phyloP scores from a whole-genome alignment of 495 filamentous ascomycete species.

The Beverwykella pulmonaria region DNA sequence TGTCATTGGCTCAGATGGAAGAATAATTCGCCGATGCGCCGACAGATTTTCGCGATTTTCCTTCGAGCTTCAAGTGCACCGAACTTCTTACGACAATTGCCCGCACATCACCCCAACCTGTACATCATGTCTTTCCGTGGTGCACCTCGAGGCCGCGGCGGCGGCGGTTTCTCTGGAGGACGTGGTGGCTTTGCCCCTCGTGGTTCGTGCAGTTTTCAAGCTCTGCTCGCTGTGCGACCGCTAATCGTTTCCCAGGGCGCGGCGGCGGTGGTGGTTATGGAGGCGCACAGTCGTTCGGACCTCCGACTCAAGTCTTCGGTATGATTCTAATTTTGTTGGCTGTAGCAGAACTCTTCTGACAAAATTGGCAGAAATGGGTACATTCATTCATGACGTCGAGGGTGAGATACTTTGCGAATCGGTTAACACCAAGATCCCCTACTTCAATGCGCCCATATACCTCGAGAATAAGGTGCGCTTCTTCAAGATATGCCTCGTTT shows the following conservation, averaged over 20 bases:
- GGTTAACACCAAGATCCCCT: constrained; percentile 91
- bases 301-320: constrained; percentile 69
- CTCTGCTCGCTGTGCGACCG: neutral
- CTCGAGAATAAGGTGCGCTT: constrained; percentile 86
- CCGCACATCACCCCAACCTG: neutral
- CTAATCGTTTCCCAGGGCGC: constrained; percentile 51
- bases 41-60: constrained; percentile 20
- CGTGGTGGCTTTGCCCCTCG: constrained; percentile 42
- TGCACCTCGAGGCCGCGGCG: constrained; percentile 44
- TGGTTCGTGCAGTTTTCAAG: constrained; percentile 36
- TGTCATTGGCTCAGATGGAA: neutral
- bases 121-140: constrained; percentile 45
- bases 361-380: constrained; percentile 74
- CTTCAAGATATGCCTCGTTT: neutral
- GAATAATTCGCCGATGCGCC: constrained; percentile 13
- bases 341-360: constrained; percentile 17
- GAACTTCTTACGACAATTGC: constrained; percentile 14
- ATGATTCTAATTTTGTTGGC: constrained; percentile 17
- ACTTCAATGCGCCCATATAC: constrained; percentile 98
- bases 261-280: constrained; percentile 17
- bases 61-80: constrained; percentile 3
- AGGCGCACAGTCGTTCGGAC: constrained; percentile 56
- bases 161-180: constrained; percentile 27
- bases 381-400: constrained; percentile 89
- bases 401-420: constrained; percentile 96